phyloP scores from a whole-genome alignment of 768 basidiomycete genomes.

The Saitozyma podzolica region DNA sequence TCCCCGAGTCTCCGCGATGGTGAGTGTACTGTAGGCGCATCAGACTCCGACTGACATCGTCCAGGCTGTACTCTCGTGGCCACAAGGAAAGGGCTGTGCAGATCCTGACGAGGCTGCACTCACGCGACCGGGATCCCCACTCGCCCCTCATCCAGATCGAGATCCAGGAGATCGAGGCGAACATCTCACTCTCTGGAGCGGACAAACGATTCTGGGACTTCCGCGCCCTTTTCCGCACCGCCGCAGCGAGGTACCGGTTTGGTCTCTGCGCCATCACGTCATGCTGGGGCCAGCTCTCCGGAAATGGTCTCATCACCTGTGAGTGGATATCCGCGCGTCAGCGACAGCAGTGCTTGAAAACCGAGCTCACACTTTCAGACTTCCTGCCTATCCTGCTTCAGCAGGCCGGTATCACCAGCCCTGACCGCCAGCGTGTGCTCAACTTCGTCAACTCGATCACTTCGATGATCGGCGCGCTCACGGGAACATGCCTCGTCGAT shows the following conservation, averaged over 20 bases:
- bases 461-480: slow-evolving; percentile 55
- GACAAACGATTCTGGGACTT: slow-evolving; percentile 61
- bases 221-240: slow-evolving; percentile 58
- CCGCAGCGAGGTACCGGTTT: slow-evolving; percentile 57
- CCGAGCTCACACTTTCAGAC: slow-evolving; percentile 36
- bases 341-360: too few species aligned
- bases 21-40: slow-evolving; percentile 29
- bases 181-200: slow-evolving; percentile 56
- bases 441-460: slow-evolving; percentile 62
- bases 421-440: slow-evolving; percentile 53
- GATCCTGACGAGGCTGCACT: slow-evolving; percentile 60
- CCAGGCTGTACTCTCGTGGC: slow-evolving; percentile 56
- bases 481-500: slow-evolving; percentile 57
- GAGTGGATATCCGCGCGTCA: neutral
- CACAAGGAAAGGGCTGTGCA: slow-evolving; percentile 55
- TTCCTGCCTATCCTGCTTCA: slow-evolving; percentile 41
- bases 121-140: slow-evolving; percentile 56
- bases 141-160: slow-evolving; percentile 61
- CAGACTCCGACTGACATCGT: slow-evolving; percentile 42
- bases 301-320: slow-evolving; percentile 58
- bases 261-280: slow-evolving; percentile 61
- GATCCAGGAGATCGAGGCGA: slow-evolving; percentile 61
- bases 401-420: slow-evolving; percentile 51
- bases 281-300: slow-evolving; percentile 55
- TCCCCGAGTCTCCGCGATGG: slow-evolving; percentile 59